Base-by-base conservation (phyloP, 2,329 filamentous ascomycete species). In the Fusarium drepaniforme region DNA sequence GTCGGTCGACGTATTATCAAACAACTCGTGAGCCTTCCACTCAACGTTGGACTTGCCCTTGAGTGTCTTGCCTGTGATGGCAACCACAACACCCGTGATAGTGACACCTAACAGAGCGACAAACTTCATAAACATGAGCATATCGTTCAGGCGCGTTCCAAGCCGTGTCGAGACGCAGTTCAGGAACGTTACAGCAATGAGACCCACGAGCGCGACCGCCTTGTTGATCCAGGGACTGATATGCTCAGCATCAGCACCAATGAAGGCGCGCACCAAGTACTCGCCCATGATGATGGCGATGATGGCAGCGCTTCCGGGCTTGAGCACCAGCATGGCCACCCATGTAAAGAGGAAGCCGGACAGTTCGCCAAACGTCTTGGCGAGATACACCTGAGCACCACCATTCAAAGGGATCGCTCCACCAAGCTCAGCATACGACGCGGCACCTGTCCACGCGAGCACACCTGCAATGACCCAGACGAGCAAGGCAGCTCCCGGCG, bases 211-310 rank as follows among this genome's bases (percentile, higher is more conserved):
- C 1, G 96, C 97, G 37, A 98, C 94, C 3, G 88, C 90, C 86
- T 98, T 99, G 86, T 94, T 95, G 80, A 98, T 90, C 96, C 96
- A 98, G 2, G 92, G 90, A 80, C 91, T 97, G 66, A 95, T 89
- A 28, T 91, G 91, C 79, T 94, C 92, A 3, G 94, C 94, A 68
- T 98, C 94, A n/a, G 95, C 92, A 11, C 96, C 96, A 68, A 97
- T 93, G 51, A 93, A 89, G 16, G 95, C 96, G 57, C 95, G 90
- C 64, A 98, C 94, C n/a, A 98, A 86, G 81, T 99, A 99, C 84
- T 99, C 97, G 51, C 97, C 97, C 87, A 98, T 98, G 80, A 99
- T 98, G 77, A 99, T 98, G 75, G 96, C 90, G 75, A 99, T 95
- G 81, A 99, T 99, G 72, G 97, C 97, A 12, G 95, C 93, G 44